These are phyloP conservation scores for Nothopassalora personata DNA, from an alignment of 2,329 filamentous ascomycete genomes.

Conservation along the genomic window DNA sequence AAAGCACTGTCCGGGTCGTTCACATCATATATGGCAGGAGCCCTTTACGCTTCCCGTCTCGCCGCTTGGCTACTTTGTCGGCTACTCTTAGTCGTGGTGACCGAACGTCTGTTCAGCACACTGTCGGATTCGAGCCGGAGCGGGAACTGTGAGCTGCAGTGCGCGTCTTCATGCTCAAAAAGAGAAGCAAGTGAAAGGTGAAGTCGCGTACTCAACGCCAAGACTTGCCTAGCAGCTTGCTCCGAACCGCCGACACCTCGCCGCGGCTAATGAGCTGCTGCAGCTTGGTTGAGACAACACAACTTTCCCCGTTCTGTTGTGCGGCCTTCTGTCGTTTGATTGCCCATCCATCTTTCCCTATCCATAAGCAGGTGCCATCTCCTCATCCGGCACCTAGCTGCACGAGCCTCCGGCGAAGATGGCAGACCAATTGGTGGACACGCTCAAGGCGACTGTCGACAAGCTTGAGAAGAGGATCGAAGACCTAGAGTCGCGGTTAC, in stretches of 20 bases:
- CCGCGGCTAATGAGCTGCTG: not conserved
- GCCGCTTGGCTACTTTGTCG: not conserved
- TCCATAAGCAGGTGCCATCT: not conserved
- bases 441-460: slow-evolving; percentile 74
- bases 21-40: too few relatives aligned
- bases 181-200: not conserved
- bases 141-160: not conserved
- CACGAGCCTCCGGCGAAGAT: slow-evolving; percentile 12
- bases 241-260: not conserved
- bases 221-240: not conserved
- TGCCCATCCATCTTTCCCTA: not conserved
- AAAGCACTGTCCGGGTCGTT: too few relatives aligned
- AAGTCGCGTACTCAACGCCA: not conserved
- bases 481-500: slow-evolving; percentile 71
- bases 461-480: slow-evolving; percentile 81
- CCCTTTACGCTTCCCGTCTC: not conserved
- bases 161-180: not conserved
- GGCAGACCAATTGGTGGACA: slow-evolving; percentile 19
- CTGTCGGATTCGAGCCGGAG: not conserved
- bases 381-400: slow-evolving; percentile 12
- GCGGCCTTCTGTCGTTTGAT: not conserved
- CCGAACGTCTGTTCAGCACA: not conserved
- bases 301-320: not conserved
- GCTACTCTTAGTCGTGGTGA: not conserved
- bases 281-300: not conserved